Base-by-base conservation (phyloP, 139 green algal species). In the Bryopsis sp. region DNA sequence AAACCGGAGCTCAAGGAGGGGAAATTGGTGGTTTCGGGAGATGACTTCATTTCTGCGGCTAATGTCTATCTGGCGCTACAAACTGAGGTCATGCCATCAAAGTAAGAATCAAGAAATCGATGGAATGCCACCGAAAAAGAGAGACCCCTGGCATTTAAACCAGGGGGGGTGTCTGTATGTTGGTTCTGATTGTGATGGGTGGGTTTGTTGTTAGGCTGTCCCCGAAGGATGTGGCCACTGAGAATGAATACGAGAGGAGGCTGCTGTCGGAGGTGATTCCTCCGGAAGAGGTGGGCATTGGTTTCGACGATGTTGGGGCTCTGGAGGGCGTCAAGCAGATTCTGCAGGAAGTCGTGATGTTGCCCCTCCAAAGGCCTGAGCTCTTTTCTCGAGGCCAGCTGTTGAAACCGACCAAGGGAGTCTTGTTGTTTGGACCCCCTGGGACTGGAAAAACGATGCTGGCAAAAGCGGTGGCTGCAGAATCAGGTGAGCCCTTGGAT, bases 281-380 rank as follows among this genome's bases (percentile, higher is more conserved):
- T 32, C 73, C 73, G 19, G 57, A 72, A 34, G 67, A 78, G 47
- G 50, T 74, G 46, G 67, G 67, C 0, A 59, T 86, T 3, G 50
- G 72, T 46, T 86, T 84, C 71, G 80, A 86, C 28, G 68, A 79
- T 68, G 85, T 86, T 35, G 80, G 78, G 0, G 80, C 78, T 3
- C 75, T 86, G 58, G 80, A 86, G 38, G 60, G 5, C 28, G 80
- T 81, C 26, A 86, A 86, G 69, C 68, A 79, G 29, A 76, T 68
- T 32, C 48, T 88, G 46, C 65, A 80, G 32, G 81, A 88, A 67
- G 69, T 91, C 46, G 84, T 91, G 15, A 90, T 91, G 73, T 70
- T 91, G 69, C 85, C 85, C 24, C 79, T 91, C 62, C 78, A 84
- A 64, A 64, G 85, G 39, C 85, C 85, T 2, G 82, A 91, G 82